Percentiles rank a stretch among this genome's conserved stretches.
Evolutionary conservation across 2,329 filamentous ascomycete genomes (phyloP).

Genomic region (Ophiosphaerella narmari): DNA sequence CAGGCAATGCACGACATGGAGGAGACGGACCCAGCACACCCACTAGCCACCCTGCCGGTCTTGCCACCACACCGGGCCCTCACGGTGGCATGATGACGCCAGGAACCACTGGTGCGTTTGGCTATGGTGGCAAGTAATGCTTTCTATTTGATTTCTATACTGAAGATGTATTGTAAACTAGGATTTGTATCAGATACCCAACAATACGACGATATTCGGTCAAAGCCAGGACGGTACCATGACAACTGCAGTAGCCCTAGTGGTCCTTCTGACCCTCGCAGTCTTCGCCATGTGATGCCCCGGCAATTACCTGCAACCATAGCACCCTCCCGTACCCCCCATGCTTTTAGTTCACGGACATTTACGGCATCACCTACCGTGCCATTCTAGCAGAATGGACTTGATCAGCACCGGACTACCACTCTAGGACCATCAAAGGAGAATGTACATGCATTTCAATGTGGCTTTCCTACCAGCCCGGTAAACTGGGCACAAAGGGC

Average conservation of each 20-base stretch:
- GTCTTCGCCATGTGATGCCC: no score
- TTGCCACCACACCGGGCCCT: slow-evolving; percentile 57
- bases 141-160: slow-evolving; percentile 3
- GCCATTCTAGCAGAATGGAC: no score
- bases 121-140: slow-evolving; percentile 52
- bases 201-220: not conserved
- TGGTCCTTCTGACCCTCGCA: no score
- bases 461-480: no score
- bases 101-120: slow-evolving; percentile 76
- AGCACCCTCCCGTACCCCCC: no score
- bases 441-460: no score
- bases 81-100: slow-evolving; percentile 72
- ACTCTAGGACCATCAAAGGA: no score
- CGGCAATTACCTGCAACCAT: no score
- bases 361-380: no score
- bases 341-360: no score
- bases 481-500: no score
- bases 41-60: slow-evolving; percentile 59
- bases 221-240: not conserved
- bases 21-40: slow-evolving; percentile 70
- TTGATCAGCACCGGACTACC: no score
- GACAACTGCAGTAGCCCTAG: not conserved
- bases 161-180: slow-evolving; percentile 9
- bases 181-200: slow-evolving; percentile 12
- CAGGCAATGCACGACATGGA: slow-evolving; percentile 46